Evolutionary conservation across 768 basidiomycete genomes (phyloP).

Genomic region (Chalciporus piperatus): DNA sequence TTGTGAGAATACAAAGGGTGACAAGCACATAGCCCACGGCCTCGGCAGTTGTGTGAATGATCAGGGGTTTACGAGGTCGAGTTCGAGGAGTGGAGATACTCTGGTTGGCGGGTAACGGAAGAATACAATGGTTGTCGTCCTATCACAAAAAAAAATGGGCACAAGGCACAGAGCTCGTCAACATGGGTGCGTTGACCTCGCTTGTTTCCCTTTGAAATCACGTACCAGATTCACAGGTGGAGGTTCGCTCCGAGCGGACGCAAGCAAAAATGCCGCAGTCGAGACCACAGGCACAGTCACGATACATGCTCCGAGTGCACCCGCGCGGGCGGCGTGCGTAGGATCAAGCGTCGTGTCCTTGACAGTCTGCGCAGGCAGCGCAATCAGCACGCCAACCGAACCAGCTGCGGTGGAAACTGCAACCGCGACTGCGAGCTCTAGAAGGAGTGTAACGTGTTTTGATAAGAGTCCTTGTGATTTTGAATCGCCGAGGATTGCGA

Average conservation of each 20-base stretch:
- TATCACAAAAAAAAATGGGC: background rate
- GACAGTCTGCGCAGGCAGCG: background rate
- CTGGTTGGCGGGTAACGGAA: background rate
- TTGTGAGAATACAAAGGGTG: constrained; percentile 13
- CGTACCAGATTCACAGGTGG: constrained; percentile 4
- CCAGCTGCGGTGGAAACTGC: constrained; percentile 14
- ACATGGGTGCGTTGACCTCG: background rate
- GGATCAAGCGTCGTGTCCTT: background rate
- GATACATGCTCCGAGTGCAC: constrained; percentile 10
- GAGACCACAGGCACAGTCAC: constrained; percentile 6
- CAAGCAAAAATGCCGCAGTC: constrained; percentile 4
- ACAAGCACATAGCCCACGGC: constrained; percentile 10
- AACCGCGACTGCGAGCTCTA: constrained; percentile 9
- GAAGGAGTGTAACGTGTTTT: background rate
- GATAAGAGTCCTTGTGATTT: background rate
- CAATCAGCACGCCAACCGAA: constrained; percentile 4
- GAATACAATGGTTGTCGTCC: background rate
- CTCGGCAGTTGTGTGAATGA: constrained; percentile 12
- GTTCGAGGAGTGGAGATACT: background rate
- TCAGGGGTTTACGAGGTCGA: background rate
- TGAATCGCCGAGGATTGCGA: constrained; percentile 2
- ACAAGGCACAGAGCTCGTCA: background rate
- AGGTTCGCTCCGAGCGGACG: constrained; percentile 1
- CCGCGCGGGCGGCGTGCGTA: constrained; percentile 15
- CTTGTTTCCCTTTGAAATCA: background rate